These are phyloP conservation scores for Pichia sp. DNA, from an alignment of 1,139 yeast species.

Conservation along the genomic window DNA sequence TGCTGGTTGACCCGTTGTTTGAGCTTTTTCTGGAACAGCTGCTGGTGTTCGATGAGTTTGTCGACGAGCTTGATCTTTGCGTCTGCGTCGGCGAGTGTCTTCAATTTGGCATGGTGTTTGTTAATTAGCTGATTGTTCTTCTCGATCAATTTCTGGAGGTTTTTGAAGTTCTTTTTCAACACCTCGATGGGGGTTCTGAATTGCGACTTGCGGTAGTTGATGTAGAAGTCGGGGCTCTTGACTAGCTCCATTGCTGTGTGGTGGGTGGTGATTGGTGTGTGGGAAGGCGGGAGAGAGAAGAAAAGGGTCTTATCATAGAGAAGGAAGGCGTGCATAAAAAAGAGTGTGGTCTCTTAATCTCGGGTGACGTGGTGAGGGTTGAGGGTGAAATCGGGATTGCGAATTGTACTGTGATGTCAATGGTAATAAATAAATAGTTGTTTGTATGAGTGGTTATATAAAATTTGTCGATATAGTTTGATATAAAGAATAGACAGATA, in stretches of 20 bases:
- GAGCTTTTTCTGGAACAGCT: slow-evolving; percentile 46
- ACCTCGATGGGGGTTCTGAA: slow-evolving; percentile 64
- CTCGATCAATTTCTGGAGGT: slow-evolving; percentile 56
- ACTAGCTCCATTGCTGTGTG: slow-evolving; percentile 8
- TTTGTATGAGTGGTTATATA: background rate
- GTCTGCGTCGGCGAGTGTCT: slow-evolving; percentile 28
- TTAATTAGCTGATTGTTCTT: slow-evolving; percentile 45
- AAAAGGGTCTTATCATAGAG: too few relatives aligned
- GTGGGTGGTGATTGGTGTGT: too few relatives aligned
- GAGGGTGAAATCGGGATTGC: too few relatives aligned
- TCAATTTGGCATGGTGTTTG: slow-evolving; percentile 39
- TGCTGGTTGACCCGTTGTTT: slow-evolving; percentile 44
- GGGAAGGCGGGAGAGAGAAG: too few relatives aligned
- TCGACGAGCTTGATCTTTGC: slow-evolving; percentile 27
- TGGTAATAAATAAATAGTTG: background rate
- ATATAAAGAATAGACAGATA: background rate
- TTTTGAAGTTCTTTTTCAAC: slow-evolving; percentile 55
- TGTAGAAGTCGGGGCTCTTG: slow-evolving; percentile 12
- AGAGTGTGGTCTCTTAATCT: too few relatives aligned
- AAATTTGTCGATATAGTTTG: background rate
- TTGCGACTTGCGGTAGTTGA: slow-evolving; percentile 32
- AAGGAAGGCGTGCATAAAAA: background rate
- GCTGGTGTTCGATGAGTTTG: slow-evolving; percentile 46
- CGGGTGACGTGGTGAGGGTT: too few relatives aligned
- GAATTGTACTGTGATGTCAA: too few relatives aligned